Evolutionary conservation across 352 stramenopile genomes (phyloP).

Genomic region (Saprolegnia diclina): DNA sequence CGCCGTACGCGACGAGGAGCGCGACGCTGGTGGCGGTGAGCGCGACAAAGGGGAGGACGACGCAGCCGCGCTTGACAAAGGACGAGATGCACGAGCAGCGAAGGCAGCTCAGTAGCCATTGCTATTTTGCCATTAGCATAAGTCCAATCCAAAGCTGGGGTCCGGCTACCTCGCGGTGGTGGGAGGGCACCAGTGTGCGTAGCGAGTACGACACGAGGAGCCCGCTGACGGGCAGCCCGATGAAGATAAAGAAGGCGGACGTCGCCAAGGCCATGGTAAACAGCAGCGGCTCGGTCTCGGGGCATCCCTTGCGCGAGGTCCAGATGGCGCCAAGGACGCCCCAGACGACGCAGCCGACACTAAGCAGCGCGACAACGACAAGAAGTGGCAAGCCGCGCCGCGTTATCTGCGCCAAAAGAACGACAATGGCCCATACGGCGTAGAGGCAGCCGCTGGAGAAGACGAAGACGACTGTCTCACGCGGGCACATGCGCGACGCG

Average conservation of each 20-base stretch:
- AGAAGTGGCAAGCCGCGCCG: not conserved
- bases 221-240: slow-evolving; percentile 8
- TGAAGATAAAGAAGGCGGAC: slow-evolving; percentile 10
- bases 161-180: not conserved
- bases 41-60: not conserved
- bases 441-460: slow-evolving; percentile 3
- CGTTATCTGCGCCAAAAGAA: not conserved
- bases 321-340: slow-evolving; percentile 1
- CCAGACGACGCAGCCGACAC: not conserved
- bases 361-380: not conserved
- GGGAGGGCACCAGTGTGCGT: not conserved
- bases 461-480: not conserved
- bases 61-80: not conserved
- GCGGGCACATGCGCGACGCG: slow-evolving; percentile 1
- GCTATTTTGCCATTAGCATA: not conserved
- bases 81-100: slow-evolving; percentile 5
- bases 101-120: slow-evolving; percentile 2
- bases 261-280: not conserved
- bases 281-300: not conserved
- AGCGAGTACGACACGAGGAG: slow-evolving; percentile 3
- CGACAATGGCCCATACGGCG: not conserved
- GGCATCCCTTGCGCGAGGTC: slow-evolving; percentile 3
- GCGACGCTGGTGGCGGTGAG: not conserved
- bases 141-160: not conserved
- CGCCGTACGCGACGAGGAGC: not conserved